Evolutionary conservation across 2,329 filamentous ascomycete species (phyloP), one percentile per base, ranked within the genome.

Genomic region (Cryoendolithus antarcticus): DNA sequence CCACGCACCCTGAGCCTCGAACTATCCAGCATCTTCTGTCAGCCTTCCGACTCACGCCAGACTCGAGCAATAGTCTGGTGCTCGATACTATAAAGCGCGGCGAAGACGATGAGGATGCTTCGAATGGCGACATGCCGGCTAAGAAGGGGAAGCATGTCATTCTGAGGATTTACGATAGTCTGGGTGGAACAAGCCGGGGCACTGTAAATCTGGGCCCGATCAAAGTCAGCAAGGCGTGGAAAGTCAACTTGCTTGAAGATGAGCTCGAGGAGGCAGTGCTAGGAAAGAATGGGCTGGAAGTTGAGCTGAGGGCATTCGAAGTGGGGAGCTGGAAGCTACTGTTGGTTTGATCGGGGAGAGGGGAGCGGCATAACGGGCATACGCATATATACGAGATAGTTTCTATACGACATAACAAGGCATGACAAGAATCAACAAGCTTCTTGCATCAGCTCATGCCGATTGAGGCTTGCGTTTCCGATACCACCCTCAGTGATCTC

Each of bases 11-110:
- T 1, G 39, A 48, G 2, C 30, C 62, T 54, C 47, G 40, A 4
- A 41, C 33, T 9, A 30, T 59, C 4, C 43, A 47, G 13, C 44
- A 39, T 11, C 48, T 67, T 1, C 52, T 68, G 45, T 63, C 66
- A 30, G 74, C 81, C 0, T 74, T 95, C 54, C 72, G 72, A 44
- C 63, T 95, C n/a, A 67, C 69, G 1, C 32, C 41, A 0, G 46
- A 49, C 4, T 48, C 44, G 4, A 48, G 45, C 1, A 41, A 48
- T 19, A 48, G 48, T 10, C 66, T 98, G 13, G 68, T 98, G 3
- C 67, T 98, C 1, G 91, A 98, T 57, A 81, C 80, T 1, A 72
- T 98, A 60, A 98, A 98, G 71, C 80, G 91, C 41, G 91, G 85
- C 13, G 69, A 72, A 50, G 68, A 72, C 42, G 69, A 71, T 38